Base-by-base conservation (phyloP, 108 stramenopile genomes). In the Pseudonitzschia pungens region DNA sequence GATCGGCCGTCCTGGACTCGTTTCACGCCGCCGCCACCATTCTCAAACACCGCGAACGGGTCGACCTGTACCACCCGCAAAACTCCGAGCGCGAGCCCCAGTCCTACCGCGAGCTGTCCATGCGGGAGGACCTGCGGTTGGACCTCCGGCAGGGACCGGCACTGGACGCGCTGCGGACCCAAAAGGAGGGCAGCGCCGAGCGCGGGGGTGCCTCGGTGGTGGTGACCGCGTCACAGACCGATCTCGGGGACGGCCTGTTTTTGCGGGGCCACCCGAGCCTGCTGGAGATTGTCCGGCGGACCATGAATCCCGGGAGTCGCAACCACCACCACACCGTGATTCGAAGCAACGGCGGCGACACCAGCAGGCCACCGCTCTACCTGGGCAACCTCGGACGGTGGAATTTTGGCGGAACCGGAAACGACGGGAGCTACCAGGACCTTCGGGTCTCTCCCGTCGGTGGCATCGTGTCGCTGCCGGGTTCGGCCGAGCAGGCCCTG, bases 341-440 rank as follows among this genome's bases (percentile, higher is more conserved):
- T 36, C 7, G 50, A 2, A 24, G 54, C n/a, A 26, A 22, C 24
- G 21, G 24, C 22, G 4, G 21, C 10, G 22, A 10, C 24, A 55
- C 24, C 9, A 55, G 10, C n/a, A n/a, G n/a, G n/a, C n/a, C n/a
- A 1, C 32, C 32, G 11, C 54, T 89, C 44, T 85, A 53, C 64
- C 58, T 57, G 55, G 96, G 93, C 4, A 94, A 94, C 65, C 87
- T 91, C 65, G 93, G 93, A 1, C 56, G 92, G 27, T 92, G 83
- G 80, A 96, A 96, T 63, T 96, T 96, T 75, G 86, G 77, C 62
- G 90, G 90, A n/a, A 54, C 65, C 0, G 96, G 96, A 21, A 90
- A 92, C 36, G 85, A 93, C 68, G 96, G 89, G n/a, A 77, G 83
- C 20, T 89, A 75, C 7, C 87, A 86, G 56, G 86, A 90, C 60